phyloP scores from a whole-genome alignment of 257 asterid genomes.

The Scutellaria baicalensis region DNA sequence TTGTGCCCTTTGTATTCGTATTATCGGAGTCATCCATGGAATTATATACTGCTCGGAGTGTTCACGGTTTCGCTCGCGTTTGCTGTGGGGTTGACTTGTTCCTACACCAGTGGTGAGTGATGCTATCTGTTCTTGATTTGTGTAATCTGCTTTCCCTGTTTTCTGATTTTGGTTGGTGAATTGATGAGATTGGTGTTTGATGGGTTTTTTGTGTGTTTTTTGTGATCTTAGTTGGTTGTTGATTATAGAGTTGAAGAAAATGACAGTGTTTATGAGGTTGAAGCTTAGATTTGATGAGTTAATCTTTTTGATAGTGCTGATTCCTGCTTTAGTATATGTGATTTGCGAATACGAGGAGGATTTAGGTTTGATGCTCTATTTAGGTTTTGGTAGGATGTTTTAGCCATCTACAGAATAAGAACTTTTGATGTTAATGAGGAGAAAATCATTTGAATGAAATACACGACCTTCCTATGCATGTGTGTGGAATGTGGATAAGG shows the following conservation, averaged over 20 bases:
- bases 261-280: background rate
- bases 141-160: background rate
- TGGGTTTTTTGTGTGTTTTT: background rate
- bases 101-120: conserved; percentile 59
- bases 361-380: too few species aligned
- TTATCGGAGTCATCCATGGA: conserved; percentile 76
- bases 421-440: background rate
- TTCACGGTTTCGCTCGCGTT: conserved; percentile 69
- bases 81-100: conserved; percentile 70
- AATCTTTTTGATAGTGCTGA: background rate
- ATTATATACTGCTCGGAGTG: conserved; percentile 67
- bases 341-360: too few species aligned
- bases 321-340: too few species aligned
- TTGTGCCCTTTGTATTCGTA: conserved; percentile 66
- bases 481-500: background rate
- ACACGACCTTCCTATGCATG: background rate
- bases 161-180: background rate
- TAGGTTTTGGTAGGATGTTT: background rate
- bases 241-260: background rate
- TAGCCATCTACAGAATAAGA: background rate
- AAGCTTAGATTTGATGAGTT: background rate
- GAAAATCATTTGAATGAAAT: background rate
- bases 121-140: background rate
- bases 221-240: background rate
- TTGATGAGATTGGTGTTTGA: background rate